Evolutionary conservation across 116 monocot genomes (phyloP), one percentile per base, ranked within the genome.

Genomic region (Zostera marina): DNA sequence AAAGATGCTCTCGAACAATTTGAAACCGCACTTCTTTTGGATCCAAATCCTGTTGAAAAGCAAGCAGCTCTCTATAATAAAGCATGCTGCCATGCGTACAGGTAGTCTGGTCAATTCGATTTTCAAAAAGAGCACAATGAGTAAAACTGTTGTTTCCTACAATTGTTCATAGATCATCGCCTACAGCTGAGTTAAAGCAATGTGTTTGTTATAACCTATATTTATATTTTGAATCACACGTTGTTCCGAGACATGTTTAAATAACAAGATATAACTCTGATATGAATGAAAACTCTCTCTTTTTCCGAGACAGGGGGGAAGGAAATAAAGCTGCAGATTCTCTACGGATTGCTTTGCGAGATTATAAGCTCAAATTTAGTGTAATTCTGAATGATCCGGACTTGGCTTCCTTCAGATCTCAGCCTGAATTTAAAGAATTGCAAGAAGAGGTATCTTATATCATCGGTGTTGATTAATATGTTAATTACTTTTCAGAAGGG

Each of bases 341-440:
- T 54, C 70, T 96, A 46, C 71, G 77, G 53, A 67, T 62, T 68
- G 89, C 96, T 70, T 75, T 96, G 70, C 67, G 85, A 63, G 85
- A 96, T 68, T 96, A 96, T 42, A 72, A 85, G 67, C 85, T 96
- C 47, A 96, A 96, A 44, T 96, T 96, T 56, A 71, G 82, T 56
- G 83, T 77, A 11, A 85, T 96, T 47, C 80, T 96, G 24, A 85
- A 96, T 82, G 96, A 96, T 74, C 96, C 96, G 49, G 96, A 96
- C 69, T 66, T 96, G 42, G 89, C 96, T 24, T 78, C 96, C 55
- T 96, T 96, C 60, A 85, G 96, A 80, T 74, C 96, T 59, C 66
- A 67, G 54, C 89, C 89, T 16, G 89, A 96, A 67, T 96, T 85
- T 42, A 89, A 82, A 57, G 82, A 96, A 74, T 58, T 96, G 61